phyloP scores from a whole-genome alignment of 2,329 filamentous ascomycete species.

The Talaromyces verruculosus region DNA sequence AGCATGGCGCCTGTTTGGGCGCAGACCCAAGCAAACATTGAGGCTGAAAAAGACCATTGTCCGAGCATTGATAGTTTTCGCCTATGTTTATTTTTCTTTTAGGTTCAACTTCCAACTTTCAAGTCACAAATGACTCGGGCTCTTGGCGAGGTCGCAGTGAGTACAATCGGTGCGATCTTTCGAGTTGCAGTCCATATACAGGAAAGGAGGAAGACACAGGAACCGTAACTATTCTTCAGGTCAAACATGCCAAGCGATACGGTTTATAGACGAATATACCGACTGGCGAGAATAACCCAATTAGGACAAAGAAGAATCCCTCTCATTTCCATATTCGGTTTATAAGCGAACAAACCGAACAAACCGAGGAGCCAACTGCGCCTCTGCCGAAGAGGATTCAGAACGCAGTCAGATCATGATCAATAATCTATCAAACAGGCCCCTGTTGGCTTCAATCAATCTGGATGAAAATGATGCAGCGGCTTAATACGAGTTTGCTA shows the following conservation, averaged over 20 bases:
- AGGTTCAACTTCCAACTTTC: neutral
- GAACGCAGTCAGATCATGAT: neutral
- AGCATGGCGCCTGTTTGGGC: neutral
- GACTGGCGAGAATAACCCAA: neutral
- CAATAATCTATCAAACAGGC: no score
- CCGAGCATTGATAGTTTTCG: neutral
- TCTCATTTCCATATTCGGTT: neutral
- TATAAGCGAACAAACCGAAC: neutral
- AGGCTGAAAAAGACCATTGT: neutral
- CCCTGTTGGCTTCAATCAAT: neutral
- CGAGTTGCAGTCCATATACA: neutral
- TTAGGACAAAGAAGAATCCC: neutral
- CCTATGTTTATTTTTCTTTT: neutral
- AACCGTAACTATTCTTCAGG: neutral
- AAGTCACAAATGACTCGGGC: neutral
- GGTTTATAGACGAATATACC: neutral
- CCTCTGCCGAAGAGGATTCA: neutral
- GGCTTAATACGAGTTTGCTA: constrained; percentile 7
- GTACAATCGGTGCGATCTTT: neutral
- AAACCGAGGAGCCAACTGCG: neutral
- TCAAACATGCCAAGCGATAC: no score
- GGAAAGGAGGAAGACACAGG: neutral
- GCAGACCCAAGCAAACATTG: neutral
- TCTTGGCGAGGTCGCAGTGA: neutral
- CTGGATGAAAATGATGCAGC: neutral